Base-by-base conservation (phyloP, 768 basidiomycete genomes). In the Phlegmacium glaucopus region DNA sequence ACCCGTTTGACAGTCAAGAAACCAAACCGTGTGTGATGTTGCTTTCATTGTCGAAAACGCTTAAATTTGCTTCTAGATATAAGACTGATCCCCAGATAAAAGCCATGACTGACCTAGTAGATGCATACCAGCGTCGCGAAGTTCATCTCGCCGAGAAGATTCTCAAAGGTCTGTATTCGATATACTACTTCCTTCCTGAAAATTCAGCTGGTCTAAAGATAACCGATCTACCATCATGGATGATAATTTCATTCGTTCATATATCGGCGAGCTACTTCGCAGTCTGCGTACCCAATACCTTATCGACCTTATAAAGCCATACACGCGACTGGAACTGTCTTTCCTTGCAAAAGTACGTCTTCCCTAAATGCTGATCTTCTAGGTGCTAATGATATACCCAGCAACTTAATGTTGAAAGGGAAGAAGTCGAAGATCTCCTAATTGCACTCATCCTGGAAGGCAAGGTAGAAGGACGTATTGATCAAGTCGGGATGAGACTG, bases 1-100 rank as follows among this genome's bases (percentile, higher is more conserved):
- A 99, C 64, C 96, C 96, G 0, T 99, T 99, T 61, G 96, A 98
- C 69, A 94, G 91, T 62, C 96, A 99, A 67, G 96, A 99, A 74
- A 98, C 96, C 9, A 99, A 99, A 63, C 96, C 96, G 82, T 97
- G 61, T 39, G 9, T 36, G 7, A n/a, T n/a, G 30, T 9, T 17
- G 25, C n/a, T n/a, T n/a, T 26, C 18, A 40, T 15, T 32, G 30
- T 15, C 17, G 8, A 18, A 16, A 30, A 3, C 27, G 16, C 38
- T 12, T 32, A 29, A 11, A 25, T 39, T n/a, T 17, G 27, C 29
- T 18, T 42, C 6, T 53, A 93, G 91, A 48, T 95, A 96, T 69
- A 97, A 97, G 74, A 90, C 80, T 44, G 91, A 98, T 59, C 84
- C 93, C 9, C 89, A 99, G 65, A 98, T 99, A 63, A 91, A 85